phyloP scores from a whole-genome alignment of 2,329 filamentous ascomycete genomes.

The Dactylellina cionopaga region DNA sequence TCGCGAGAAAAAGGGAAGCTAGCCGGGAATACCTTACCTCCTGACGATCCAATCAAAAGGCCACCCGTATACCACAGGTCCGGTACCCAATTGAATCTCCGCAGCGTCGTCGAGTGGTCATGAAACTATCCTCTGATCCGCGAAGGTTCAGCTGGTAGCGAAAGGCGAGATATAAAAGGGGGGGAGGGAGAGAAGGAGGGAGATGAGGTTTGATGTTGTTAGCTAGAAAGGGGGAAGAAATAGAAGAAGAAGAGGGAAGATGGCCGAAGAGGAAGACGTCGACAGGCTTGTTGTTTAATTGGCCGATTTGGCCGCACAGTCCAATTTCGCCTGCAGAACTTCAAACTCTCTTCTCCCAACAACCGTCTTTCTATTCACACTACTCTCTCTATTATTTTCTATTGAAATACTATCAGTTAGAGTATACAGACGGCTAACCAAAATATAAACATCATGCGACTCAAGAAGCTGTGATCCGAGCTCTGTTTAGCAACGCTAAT shows the following conservation, averaged over 20 bases:
- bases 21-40: neutral
- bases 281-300: neutral
- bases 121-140: neutral
- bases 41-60: constrained; percentile 42
- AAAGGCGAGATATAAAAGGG: neutral
- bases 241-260: neutral
- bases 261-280: constrained; percentile 3
- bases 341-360: neutral
- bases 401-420: no score
- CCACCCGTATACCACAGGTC: neutral
- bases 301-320: no score
- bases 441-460: no score
- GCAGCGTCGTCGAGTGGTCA: neutral
- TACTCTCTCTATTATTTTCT: no score
- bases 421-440: no score
- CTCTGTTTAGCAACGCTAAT: no score
- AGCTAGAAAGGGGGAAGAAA: neutral
- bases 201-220: neutral
- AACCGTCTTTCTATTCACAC: neutral
- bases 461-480: no score
- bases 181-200: neutral
- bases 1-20: neutral
- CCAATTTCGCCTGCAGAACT: constrained; percentile 20
- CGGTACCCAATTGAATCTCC: neutral
- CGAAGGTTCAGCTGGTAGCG: neutral